phyloP scores from a whole-genome alignment of 192 early-diverging fungal species.

The Coemansia sp. region DNA sequence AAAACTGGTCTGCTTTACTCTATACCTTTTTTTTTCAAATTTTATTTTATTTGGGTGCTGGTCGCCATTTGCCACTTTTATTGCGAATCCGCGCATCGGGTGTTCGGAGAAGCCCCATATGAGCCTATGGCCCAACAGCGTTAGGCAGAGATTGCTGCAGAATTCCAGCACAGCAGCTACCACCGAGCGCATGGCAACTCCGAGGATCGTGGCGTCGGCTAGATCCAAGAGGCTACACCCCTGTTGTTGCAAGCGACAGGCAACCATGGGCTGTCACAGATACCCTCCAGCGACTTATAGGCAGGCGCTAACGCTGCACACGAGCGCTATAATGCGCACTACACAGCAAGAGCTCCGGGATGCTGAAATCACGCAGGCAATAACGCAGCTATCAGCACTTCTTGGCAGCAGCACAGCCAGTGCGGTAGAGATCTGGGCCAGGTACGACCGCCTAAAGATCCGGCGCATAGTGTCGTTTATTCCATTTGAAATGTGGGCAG shows the following conservation, averaged over 20 bases:
- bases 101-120: neutral
- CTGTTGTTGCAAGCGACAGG: neutral
- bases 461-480: constrained; percentile 33
- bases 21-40: constrained; percentile 28
- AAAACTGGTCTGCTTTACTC: constrained; percentile 30
- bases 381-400: constrained; percentile 16
- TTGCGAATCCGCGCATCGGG: neutral
- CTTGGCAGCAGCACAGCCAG: constrained; percentile 8
- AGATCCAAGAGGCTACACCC: neutral
- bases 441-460: constrained; percentile 46
- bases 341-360: constrained; percentile 6
- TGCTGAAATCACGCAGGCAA: constrained; percentile 18
- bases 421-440: constrained; percentile 29
- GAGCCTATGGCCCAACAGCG: neutral
- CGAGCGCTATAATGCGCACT: neutral
- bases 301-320: neutral
- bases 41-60: neutral
- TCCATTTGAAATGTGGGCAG: constrained; percentile 39
- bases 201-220: neutral
- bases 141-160: neutral
- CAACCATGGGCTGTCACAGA: neutral
- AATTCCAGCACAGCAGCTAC: neutral
- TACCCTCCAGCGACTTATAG: too few relatives aligned
- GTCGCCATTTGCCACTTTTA: neutral
- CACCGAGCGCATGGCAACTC: neutral